Evolutionary conservation across 2,329 filamentous ascomycete genomes (phyloP), one percentile per base, ranked within the genome.

Genomic region (Fusarium sp.): DNA sequence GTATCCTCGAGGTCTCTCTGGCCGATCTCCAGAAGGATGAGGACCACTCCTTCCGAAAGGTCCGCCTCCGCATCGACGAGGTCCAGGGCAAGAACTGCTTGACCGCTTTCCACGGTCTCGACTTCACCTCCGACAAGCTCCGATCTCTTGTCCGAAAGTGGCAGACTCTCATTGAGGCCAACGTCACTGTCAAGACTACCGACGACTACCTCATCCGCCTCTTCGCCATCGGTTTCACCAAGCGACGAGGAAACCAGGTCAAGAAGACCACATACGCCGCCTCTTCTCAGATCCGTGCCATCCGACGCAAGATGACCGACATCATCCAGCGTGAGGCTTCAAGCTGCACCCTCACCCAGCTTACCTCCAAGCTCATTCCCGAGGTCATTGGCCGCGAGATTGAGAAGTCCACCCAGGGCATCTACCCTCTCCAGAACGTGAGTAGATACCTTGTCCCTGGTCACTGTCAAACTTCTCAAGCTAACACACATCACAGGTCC

Each of bases 101-200:
- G 85, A 98, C 96, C 89, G 98, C 98, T 91, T 99, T 99, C 92
- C 94, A 99, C 91, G 96, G 96, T 79, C 91, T 99, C 83, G 96
- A 99, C 88, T 98, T 99, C 92, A 99, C 96, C 83, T 98, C 96
- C 79, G 96, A 99, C 91, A 99, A 99, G 91, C 92, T 99, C 79
- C 93, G 96, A 82, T 98, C 96, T 73, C 92, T 99, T 76, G 96
- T 99, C 79, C 94, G 96, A 88, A 99, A 99, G 89, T 99, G 96
- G 96, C 96, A 99, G 87, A 92, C 94, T 74, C 90, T 99, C 81
- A 98, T 99, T 78, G 96, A 99, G 91, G 96, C 96, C 88, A 99
- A 99, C 85, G 91, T 98, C 81, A 97, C 97, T 76, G 94, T 99
- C 89, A 98, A 98, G 93, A 98, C 96, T 79, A 98, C 96, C 83